Evolutionary conservation across 345 rosid genomes (phyloP).

Genomic region (Arabidopsis suecica): DNA sequence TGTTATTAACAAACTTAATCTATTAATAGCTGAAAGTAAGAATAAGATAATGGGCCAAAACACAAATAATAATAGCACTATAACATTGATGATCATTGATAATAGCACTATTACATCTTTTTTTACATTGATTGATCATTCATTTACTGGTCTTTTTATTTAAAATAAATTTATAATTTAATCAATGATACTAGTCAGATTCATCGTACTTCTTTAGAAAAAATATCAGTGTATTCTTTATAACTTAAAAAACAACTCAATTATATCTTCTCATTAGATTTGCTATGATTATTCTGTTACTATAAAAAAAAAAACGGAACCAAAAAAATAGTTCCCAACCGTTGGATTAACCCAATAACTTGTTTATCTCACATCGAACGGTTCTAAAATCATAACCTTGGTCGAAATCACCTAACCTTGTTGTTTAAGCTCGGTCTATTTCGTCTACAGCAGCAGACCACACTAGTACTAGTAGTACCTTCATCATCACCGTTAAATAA

Average conservation of each 20-base stretch:
- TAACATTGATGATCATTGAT: not conserved
- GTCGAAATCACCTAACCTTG: conserved; percentile 32
- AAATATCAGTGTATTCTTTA: conserved; percentile 26
- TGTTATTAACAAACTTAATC: too few relatives aligned
- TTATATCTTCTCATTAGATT: conserved; percentile 5
- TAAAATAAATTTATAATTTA: not conserved
- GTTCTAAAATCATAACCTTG: not conserved
- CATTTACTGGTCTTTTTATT: not conserved
- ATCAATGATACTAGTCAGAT: conserved; percentile 1
- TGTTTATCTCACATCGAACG: not conserved
- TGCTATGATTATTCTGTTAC: conserved; percentile 25
- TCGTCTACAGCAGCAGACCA: conserved; percentile 35
- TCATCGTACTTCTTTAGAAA: not conserved
- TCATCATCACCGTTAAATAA: conserved; percentile 5
- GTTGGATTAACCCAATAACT: conserved; percentile 3
- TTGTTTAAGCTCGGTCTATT: conserved; percentile 8
- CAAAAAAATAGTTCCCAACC: conserved; percentile 9
- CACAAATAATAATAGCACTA: too few relatives aligned
- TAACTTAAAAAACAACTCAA: not conserved
- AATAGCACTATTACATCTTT: not conserved
- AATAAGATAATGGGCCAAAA: too few relatives aligned
- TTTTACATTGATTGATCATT: not conserved
- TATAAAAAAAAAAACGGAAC: not conserved
- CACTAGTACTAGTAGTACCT: not conserved
- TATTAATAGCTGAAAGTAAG: too few relatives aligned